Evolutionary conservation across 495 filamentous ascomycete genomes (phyloP), one percentile per base, ranked within the genome.

Genomic region (Chaetomium cochliodes): DNA sequence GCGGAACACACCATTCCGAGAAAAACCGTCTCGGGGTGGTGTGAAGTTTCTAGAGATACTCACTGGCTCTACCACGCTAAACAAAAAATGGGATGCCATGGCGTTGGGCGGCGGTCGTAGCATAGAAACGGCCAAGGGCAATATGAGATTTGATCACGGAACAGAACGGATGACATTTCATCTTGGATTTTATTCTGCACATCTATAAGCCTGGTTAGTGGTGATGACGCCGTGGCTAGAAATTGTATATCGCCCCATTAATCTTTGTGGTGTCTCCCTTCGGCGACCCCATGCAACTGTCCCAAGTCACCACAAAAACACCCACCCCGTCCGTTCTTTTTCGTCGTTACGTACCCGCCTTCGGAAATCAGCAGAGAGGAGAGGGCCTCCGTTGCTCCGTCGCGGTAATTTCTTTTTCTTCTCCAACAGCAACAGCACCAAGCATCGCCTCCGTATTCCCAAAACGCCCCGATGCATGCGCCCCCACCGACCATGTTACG

Each of bases 391-490:
- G 28, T n/a, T n/a, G 8, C 18, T 30, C 54, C 33, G 20, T n/a
- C 33, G 33, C 54, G 46, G 5, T 47, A 26, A 26, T 26, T 7
- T 16, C n/a, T n/a, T 52, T 37, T 53, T 37, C 33, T 26, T 57
- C 54, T 41, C 20, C 33, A 57, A 57, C 54, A 57, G 5, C 54
- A 39, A 18, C 52, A 20, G 9, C 37, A 54, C 20, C 39, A 68
- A 18, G 23, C 56, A 44, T 62, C 41, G 26, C 51, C 41, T 30
- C 5, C 23, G 15, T 63, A 69, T 64, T 66, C 67, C 70, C 53
- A 60, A 57, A 72, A 72, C 70, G 70, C 70, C 70, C 55, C 55
- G 57, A 70, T 70, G 62, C 66, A 70, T 66, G 64, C 58, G 44
- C 61, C 20, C 33, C 46, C 22, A 37, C 65, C 41, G 12, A 52